Evolutionary conservation across 1,284 basidiomycete genomes (phyloP).

Genomic region (Cutaneotrichosporon mucoides): DNA sequence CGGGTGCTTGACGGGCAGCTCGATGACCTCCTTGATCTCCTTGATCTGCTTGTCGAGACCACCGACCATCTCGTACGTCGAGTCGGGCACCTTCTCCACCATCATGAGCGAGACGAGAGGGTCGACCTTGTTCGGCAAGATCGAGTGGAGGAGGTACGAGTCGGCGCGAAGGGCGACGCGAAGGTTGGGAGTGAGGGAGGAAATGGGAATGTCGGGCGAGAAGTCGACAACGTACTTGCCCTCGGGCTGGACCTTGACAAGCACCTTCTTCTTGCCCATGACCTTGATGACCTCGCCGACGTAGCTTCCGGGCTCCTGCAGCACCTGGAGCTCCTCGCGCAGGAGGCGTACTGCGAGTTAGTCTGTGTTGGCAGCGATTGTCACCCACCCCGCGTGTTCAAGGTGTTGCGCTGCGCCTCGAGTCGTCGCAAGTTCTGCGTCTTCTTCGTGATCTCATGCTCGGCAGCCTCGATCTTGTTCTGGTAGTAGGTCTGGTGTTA

Average conservation of each 20-base stretch:
- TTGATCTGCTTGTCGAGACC: conserved; percentile 98
- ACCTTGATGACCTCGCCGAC: conserved; percentile 98
- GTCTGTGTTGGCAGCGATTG: too few species aligned
- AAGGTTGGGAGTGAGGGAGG: conserved; percentile 74
- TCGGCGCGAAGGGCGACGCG: conserved; percentile 95
- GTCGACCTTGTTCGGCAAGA: conserved; percentile 92
- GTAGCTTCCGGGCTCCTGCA: conserved; percentile 96
- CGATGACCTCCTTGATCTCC: conserved; percentile 99
- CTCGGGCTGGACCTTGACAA: conserved; percentile 98
- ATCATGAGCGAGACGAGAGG: conserved; percentile 96
- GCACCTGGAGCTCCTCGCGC: conserved; percentile 86
- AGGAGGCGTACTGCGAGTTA: conserved; percentile 63
- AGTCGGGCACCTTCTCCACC: conserved; percentile 99
- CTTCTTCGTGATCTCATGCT: conserved; percentile 89
- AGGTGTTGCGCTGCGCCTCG: conserved; percentile 92
- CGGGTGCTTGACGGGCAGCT: conserved; percentile 95
- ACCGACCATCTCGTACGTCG: conserved; percentile 99
- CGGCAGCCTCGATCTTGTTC: conserved; percentile 89
- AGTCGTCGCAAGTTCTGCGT: conserved; percentile 93
- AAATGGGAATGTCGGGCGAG: conserved; percentile 80
- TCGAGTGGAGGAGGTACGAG: conserved; percentile 89
- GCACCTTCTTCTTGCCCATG: conserved; percentile 98
- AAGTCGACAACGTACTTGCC: conserved; percentile 99
- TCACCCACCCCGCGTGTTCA: conserved; percentile 82
- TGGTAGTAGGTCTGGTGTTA: conserved; percentile 74